Percentiles rank a stretch among this genome's conserved stretches.
These are phyloP conservation scores for Anthoceros angustus DNA, from an alignment of 225 moss, liverwort and hornwort species.

Conservation along the genomic window DNA sequence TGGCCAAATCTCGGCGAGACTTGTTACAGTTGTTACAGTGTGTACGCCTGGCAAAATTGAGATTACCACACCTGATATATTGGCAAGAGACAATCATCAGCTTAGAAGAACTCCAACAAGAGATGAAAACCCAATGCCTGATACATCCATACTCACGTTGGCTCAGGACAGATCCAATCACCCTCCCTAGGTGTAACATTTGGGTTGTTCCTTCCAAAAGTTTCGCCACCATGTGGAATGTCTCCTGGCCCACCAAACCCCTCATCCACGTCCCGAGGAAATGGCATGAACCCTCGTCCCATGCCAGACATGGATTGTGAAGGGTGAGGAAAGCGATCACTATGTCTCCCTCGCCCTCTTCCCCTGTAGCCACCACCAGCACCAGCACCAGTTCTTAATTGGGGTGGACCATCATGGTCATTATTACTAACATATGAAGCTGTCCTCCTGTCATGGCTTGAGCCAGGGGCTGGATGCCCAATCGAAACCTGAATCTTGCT, in stretches of 20 bases:
- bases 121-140: not conserved
- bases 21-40: conserved; percentile 99
- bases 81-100: not conserved
- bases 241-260: conserved; percentile 51
- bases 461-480: conserved; percentile 43
- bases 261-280: conserved; percentile 55
- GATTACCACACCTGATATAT: conserved; percentile 66
- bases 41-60: conserved; percentile 90
- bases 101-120: not conserved
- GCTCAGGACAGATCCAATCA: conserved; percentile 99
- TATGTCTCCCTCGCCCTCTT: conserved; percentile 78
- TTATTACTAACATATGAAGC: conserved; percentile 54
- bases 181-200: conserved; percentile 98
- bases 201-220: conserved; percentile 94
- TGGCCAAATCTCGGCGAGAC: conserved; percentile 69
- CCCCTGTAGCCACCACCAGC: conserved; percentile 74
- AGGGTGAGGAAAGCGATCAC: conserved; percentile 56
- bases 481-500: conserved; percentile 96
- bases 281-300: conserved; percentile 61
- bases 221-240: conserved; percentile 81
- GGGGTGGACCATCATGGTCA: conserved; percentile 43
- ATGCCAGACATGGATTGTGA: conserved; percentile 57
- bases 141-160: conserved; percentile 41
- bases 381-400: conserved; percentile 12
- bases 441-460: conserved; percentile 62